These are phyloP conservation scores for Beta vulgaris DNA, from an alignment of 148 eudicot genomes.

Conservation along the genomic window DNA sequence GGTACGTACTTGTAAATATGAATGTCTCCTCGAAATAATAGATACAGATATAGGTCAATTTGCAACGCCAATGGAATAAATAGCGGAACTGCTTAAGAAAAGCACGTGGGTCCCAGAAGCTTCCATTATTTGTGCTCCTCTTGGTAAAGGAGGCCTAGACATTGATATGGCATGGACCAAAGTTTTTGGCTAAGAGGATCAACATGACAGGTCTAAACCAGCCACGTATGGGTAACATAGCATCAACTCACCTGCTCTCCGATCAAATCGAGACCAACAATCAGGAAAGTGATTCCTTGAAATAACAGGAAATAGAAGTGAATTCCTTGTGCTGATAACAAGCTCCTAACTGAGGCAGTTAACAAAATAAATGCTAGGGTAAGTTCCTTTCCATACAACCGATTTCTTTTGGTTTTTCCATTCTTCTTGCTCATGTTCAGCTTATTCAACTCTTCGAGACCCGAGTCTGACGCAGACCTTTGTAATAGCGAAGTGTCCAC, in stretches of 20 bases:
- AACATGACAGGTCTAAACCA: constrained; percentile 3
- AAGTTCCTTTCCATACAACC: constrained; percentile 82
- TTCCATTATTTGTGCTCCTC: constrained; percentile 17
- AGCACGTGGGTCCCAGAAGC: constrained; percentile 1
- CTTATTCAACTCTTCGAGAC: constrained; percentile 63
- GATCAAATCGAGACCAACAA: constrained; percentile 91
- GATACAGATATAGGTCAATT: constrained; percentile 22
- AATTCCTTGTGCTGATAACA: constrained; percentile 89
- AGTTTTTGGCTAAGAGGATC: constrained; percentile 12
- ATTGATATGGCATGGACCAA: constrained; percentile 2
- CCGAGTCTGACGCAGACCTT: constrained; percentile 69
- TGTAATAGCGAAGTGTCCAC: constrained; percentile 30
- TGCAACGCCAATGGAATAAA: constrained; percentile 17
- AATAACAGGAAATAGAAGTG: constrained; percentile 94
- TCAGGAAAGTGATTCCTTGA: constrained; percentile 85
- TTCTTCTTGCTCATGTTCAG: constrained; percentile 46
- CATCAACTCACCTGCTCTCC: constrained; percentile 84
- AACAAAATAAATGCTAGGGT: constrained; percentile 78
- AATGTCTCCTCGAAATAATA: constrained; percentile 10
- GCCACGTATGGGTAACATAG: background rate
- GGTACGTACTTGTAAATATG: constrained; percentile 24
- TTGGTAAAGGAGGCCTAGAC: constrained; percentile 7
- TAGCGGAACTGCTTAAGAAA: constrained; percentile 19
- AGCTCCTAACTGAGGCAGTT: constrained; percentile 85
- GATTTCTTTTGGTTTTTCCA: constrained; percentile 52